Conservation (phyloP, 176 grass and related monocot genomes). For the Elaeis guineensis region DNA sequence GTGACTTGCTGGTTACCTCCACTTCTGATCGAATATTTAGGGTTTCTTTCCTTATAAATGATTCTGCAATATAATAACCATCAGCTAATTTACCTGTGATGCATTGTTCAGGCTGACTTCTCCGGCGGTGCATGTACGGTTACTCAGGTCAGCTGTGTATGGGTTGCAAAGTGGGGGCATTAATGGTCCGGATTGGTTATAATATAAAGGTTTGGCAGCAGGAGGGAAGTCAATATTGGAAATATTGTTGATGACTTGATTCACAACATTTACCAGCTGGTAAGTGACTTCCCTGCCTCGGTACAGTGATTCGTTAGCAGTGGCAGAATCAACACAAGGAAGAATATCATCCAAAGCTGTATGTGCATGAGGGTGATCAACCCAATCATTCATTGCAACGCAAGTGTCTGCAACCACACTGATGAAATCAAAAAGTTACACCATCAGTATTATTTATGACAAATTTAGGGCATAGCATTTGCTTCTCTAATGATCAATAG, state of each 20-base stretch:
- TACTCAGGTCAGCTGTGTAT: slow-evolving; percentile 46
- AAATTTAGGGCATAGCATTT: no score
- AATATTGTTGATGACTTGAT: slow-evolving; percentile 83
- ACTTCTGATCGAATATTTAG: no score
- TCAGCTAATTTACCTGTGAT: slow-evolving; percentile 25
- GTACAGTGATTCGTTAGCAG: slow-evolving; percentile 57
- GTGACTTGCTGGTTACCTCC: no score
- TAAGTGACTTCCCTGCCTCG: slow-evolving; percentile 76
- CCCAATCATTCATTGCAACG: slow-evolving; percentile 85
- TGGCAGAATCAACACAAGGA: slow-evolving; percentile 64
- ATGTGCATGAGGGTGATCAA: slow-evolving; percentile 54
- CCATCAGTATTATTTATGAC: no score
- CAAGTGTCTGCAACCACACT: slow-evolving; percentile 82
- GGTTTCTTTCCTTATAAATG: background rate
- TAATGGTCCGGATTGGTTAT: slow-evolving; percentile 74
- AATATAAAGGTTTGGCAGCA: slow-evolving; percentile 37
- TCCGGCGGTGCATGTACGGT: slow-evolving; percentile 30
- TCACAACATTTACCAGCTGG: slow-evolving; percentile 73
- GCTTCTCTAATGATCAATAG: no score
- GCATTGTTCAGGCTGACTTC: slow-evolving; percentile 58
- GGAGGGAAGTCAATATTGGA: slow-evolving; percentile 66
- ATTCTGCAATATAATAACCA: background rate
- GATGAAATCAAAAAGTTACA: background rate
- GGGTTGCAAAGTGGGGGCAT: slow-evolving; percentile 79
- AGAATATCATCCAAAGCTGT: slow-evolving; percentile 84